Conservation (phyloP, 1,284 basidiomycete genomes). For the Baeospora myosura region DNA sequence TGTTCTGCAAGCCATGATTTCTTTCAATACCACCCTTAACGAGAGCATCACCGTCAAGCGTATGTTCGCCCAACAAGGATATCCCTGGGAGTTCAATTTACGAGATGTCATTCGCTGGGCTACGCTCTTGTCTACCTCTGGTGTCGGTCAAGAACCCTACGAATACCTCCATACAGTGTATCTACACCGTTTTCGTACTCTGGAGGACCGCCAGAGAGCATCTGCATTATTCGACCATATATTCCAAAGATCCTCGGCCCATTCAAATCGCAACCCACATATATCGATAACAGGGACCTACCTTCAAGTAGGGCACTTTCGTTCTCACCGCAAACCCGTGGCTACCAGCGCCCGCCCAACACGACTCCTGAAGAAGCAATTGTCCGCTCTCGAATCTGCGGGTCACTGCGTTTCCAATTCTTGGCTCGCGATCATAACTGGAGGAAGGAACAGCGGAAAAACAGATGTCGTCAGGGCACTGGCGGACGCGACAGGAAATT, state of each 20-base stretch:
- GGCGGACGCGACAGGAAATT: conserved; percentile 65
- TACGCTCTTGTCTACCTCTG: conserved; percentile 37
- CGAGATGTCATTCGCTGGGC: conserved; percentile 94
- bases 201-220: conserved; percentile 59
- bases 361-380: conserved; percentile 56
- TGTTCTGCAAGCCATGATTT: conserved; percentile 72
- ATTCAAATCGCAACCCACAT: conserved; percentile 33
- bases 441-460: conserved; percentile 74
- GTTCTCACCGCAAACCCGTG: conserved; percentile 39
- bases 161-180: conserved; percentile 72
- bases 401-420: conserved; percentile 70
- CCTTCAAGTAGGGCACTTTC: conserved; percentile 69
- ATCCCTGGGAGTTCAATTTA: conserved; percentile 98
- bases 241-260: conserved; percentile 37
- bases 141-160: conserved; percentile 43
- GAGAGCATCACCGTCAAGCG: conserved; percentile 63
- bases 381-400: conserved; percentile 70
- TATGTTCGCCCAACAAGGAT: conserved; percentile 76
- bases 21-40: conserved; percentile 74
- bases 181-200: conserved; percentile 79
- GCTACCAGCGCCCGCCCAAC: conserved; percentile 32
- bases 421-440: conserved; percentile 88
- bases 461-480: conserved; percentile 68
- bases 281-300: conserved; percentile 45
- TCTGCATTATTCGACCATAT: conserved; percentile 54